Conservation (phyloP, 345 rosid species). For the Clausena lansium region DNA sequence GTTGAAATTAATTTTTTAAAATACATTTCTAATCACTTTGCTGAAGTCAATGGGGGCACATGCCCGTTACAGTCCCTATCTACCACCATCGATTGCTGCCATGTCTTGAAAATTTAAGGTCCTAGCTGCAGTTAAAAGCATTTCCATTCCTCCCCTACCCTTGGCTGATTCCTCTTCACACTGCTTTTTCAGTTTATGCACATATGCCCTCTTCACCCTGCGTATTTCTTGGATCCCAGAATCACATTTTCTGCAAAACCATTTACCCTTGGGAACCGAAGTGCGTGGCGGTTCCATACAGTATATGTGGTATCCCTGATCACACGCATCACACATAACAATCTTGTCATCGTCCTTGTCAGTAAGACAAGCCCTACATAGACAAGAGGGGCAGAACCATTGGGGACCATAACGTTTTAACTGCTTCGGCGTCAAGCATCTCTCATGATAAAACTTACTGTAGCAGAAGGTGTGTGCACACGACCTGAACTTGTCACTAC, state of each 20-base stretch:
- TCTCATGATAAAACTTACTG: slow-evolving; percentile 63
- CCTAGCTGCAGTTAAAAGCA: slow-evolving; percentile 81
- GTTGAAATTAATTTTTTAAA: not conserved
- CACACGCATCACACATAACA: slow-evolving; percentile 88
- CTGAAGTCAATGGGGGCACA: not conserved
- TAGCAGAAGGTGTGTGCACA: slow-evolving; percentile 70
- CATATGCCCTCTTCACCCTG: slow-evolving; percentile 45
- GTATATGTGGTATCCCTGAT: slow-evolving; percentile 83
- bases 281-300: slow-evolving; percentile 70
- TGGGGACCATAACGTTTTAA: slow-evolving; percentile 50
- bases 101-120: slow-evolving; percentile 53
- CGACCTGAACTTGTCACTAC: slow-evolving; percentile 44
- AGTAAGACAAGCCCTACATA: slow-evolving; percentile 73
- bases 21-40: too few species aligned
- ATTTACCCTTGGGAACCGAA: slow-evolving; percentile 59
- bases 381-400: slow-evolving; percentile 96
- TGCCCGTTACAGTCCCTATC: not conserved
- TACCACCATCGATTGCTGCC: slow-evolving; percentile 25
- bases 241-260: slow-evolving; percentile 80
- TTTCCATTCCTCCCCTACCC: slow-evolving; percentile 63
- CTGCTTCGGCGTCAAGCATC: slow-evolving; percentile 75
- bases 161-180: slow-evolving; percentile 31
- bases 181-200: slow-evolving; percentile 30
- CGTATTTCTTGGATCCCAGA: slow-evolving; percentile 49
- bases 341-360: slow-evolving; percentile 78